Percentiles rank a stretch among this genome's conserved stretches.
These are phyloP conservation scores for Venturia aucupariae DNA, from an alignment of 2,329 filamentous ascomycete species.

Conservation along the genomic window DNA sequence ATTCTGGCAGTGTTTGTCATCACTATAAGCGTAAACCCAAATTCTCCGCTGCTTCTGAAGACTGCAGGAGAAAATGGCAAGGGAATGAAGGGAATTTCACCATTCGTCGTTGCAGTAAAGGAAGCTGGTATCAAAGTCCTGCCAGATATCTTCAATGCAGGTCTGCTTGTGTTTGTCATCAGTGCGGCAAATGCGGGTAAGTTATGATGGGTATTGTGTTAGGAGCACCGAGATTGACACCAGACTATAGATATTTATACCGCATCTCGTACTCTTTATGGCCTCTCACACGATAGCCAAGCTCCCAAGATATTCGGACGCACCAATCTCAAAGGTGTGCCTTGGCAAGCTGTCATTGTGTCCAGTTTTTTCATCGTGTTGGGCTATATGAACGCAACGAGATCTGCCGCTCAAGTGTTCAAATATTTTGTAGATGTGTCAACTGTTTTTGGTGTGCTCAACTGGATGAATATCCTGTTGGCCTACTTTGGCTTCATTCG, in stretches of 20 bases:
- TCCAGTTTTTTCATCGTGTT: slow-evolving; percentile 31
- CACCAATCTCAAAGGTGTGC: slow-evolving; percentile 32
- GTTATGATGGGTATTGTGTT: background rate
- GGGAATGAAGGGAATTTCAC: slow-evolving; percentile 6
- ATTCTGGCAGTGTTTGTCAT: slow-evolving; percentile 13
- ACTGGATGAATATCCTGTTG: slow-evolving; percentile 35
- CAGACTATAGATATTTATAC: slow-evolving; percentile 25
- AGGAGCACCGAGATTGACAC: background rate
- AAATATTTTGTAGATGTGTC: slow-evolving; percentile 35
- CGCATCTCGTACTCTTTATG: slow-evolving; percentile 35
- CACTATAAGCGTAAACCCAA: slow-evolving; percentile 10
- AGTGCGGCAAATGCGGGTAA: slow-evolving; percentile 14
- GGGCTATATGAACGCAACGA: slow-evolving; percentile 34
- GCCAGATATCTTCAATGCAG: slow-evolving; percentile 13
- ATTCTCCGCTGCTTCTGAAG: background rate
- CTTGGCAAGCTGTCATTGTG: slow-evolving; percentile 30
- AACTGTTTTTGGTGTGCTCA: slow-evolving; percentile 36
- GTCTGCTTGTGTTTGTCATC: slow-evolving; percentile 4
- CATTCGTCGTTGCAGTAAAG: slow-evolving; percentile 14
- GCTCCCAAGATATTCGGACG: slow-evolving; percentile 29
- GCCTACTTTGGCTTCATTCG: slow-evolving; percentile 33
- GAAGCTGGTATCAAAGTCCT: slow-evolving; percentile 10
- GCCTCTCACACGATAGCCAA: slow-evolving; percentile 33
- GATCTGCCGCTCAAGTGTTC: slow-evolving; percentile 30
- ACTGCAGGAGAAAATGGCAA: background rate